Base-by-base conservation (phyloP, 139 green algal genomes). In the Micromonas pusilla region DNA sequence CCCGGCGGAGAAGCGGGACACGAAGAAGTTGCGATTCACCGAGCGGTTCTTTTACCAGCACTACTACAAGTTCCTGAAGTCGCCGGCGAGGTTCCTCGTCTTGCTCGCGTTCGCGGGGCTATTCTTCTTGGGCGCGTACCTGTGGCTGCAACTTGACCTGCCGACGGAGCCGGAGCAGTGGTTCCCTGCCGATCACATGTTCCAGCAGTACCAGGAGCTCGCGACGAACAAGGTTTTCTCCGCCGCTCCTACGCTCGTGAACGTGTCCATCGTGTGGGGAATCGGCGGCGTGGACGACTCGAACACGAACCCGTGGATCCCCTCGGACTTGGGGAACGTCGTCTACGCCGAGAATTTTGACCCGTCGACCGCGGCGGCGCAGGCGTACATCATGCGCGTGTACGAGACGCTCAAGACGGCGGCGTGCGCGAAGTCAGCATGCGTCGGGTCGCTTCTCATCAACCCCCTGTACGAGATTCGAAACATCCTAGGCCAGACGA, bases 21-120 rank as follows among this genome's bases (percentile, higher is more conserved):
- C 16, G 45, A 57, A 57, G 45, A 9, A 57, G 9, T 23, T 57
- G 45, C 45, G 45, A 57, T 23, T 57, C 9, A 68, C 79, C 6
- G 81, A 85, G 76, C 71, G 71, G 16, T 85, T 82, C 76, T 85
- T 85, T 76, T 53, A 82, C 38, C 76, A 60, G 25, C 62, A 36
- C 28, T 81, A 76, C 54, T 73, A 67, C 26, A 72, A 68, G 3
- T 26, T 76, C 13, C 70, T 33, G 6, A 0, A 33, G 16, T 20
- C 52, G 16, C 5, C 4, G 63, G 68, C 57, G 30, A 81, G 73
- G 31, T 78, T 72, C 31, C 45, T 72, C 20, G 75, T 83, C 53
- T 13, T 81, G 23, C 38, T 78, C 53, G 53, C 38, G 3, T 73
- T 81, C 37, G 16, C 52, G 3, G 53, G 39, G 9, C 65, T 86